These are phyloP conservation scores for Areca catechu DNA, from an alignment of 176 grass and related monocot species.

Conservation along the genomic window DNA sequence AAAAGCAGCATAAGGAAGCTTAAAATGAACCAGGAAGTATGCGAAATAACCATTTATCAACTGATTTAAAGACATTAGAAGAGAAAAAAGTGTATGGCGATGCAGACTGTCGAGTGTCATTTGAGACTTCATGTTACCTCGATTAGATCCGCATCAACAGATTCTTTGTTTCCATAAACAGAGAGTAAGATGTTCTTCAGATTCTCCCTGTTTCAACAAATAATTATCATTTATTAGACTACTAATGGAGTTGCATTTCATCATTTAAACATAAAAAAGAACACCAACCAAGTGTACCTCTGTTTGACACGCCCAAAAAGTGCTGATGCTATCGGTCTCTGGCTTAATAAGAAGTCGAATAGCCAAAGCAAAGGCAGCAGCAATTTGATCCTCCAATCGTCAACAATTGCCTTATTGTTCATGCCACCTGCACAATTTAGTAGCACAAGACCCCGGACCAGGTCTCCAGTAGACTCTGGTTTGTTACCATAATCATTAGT, in stretches of 20 bases:
- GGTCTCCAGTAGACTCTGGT: slow-evolving; percentile 43
- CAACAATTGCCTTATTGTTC: slow-evolving; percentile 97
- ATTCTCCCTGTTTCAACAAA: slow-evolving; percentile 24
- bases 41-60: too few species aligned
- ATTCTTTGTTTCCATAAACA: slow-evolving; percentile 39
- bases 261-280: neutral
- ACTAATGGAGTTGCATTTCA: neutral
- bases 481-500: neutral
- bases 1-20: too few species aligned
- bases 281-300: slow-evolving; percentile 23
- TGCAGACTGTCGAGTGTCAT: neutral
- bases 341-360: slow-evolving; percentile 72
- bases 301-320: slow-evolving; percentile 69
- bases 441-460: slow-evolving; percentile 66
- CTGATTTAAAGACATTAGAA: too few species aligned
- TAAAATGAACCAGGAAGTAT: too few species aligned
- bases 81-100: neutral
- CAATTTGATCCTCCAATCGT: slow-evolving; percentile 93
- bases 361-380: slow-evolving; percentile 73
- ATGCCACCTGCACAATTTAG: slow-evolving; percentile 86
- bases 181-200: slow-evolving; percentile 42
- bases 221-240: too few species aligned
- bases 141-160: slow-evolving; percentile 34
- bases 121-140: slow-evolving; percentile 16
- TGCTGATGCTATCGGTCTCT: slow-evolving; percentile 53